These are phyloP conservation scores for Umbelopsis vinacea DNA, from an alignment of 192 early-diverging fungal species.

Conservation along the genomic window DNA sequence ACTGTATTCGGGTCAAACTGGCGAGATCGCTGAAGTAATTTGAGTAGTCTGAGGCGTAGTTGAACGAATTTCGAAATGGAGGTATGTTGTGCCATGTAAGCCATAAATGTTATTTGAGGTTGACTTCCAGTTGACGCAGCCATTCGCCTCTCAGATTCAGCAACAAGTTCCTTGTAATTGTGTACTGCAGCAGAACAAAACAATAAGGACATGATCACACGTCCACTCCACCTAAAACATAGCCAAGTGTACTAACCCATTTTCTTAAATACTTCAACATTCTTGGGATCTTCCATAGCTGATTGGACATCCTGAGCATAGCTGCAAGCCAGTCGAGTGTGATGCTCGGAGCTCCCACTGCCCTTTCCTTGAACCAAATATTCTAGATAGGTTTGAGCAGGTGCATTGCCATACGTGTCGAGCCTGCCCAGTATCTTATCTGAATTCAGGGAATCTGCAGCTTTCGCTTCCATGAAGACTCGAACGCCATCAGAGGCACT, in stretches of 20 bases:
- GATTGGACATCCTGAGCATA: conserved; percentile 42
- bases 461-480: conserved; percentile 39
- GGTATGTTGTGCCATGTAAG: background rate
- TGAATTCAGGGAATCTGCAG: conserved; percentile 40
- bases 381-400: conserved; percentile 50
- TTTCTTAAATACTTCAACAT: background rate
- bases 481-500: conserved; percentile 49
- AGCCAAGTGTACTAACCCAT: background rate
- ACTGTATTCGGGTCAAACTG: conserved; percentile 39
- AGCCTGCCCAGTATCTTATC: conserved; percentile 35
- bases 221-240: background rate
- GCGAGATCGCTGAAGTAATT: conserved; percentile 47
- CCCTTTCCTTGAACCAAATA: conserved; percentile 53
- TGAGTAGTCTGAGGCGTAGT: conserved; percentile 38
- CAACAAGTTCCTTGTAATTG: background rate
- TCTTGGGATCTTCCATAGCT: conserved; percentile 17
- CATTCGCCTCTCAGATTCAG: background rate
- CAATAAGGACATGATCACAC: background rate
- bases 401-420: conserved; percentile 38
- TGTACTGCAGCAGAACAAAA: background rate
- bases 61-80: conserved; percentile 17
- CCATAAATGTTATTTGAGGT: conserved; percentile 2
- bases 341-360: conserved; percentile 46
- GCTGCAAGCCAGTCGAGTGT: conserved; percentile 43
- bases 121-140: background rate